phyloP scores from a whole-genome alignment of 2,329 filamentous ascomycete species.

The Ophiostoma australiae region DNA sequence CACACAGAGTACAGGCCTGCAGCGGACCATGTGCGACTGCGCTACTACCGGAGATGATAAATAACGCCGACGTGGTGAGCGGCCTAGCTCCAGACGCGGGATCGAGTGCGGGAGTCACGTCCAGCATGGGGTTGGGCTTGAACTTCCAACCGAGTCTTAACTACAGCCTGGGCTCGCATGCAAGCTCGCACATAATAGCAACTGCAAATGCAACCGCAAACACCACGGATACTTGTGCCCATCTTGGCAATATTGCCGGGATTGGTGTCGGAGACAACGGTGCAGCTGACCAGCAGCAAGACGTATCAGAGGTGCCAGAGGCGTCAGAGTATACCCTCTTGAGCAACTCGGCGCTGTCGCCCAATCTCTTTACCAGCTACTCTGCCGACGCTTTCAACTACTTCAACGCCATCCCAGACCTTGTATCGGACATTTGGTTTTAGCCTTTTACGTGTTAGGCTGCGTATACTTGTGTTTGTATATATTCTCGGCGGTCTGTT shows the following conservation, averaged over 20 bases:
- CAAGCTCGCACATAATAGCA: neutral
- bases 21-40: neutral
- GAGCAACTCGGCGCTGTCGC: neutral
- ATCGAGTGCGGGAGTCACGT: neutral
- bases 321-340: neutral
- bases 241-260: conserved; percentile 3
- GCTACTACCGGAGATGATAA: neutral
- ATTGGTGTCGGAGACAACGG: neutral
- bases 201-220: neutral
- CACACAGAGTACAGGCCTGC: neutral
- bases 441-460: neutral
- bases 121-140: neutral
- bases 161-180: neutral
- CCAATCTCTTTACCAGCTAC: neutral
- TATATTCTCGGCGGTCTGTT: too few relatives aligned
- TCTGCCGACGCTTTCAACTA: neutral
- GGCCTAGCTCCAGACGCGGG: neutral
- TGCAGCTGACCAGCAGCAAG: neutral
- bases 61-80: neutral
- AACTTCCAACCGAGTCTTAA: neutral
- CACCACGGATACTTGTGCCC: neutral
- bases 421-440: neutral
- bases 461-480: too few relatives aligned
- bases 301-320: neutral
- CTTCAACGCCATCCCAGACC: neutral